phyloP scores from a whole-genome alignment of 1,139 yeast genomes.

The Kodamaea suecica region DNA sequence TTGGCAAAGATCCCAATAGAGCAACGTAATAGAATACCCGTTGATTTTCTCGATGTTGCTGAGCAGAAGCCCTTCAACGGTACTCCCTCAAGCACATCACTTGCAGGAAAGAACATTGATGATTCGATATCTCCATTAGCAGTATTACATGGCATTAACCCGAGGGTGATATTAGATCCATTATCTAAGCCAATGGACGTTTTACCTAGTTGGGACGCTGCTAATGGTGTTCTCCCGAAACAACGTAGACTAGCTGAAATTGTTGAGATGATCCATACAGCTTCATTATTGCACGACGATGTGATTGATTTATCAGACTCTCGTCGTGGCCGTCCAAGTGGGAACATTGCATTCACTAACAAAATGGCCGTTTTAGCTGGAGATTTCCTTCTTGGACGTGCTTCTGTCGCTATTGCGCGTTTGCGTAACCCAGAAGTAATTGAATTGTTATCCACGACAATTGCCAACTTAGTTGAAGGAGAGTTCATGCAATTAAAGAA shows the following conservation, averaged over 20 bases:
- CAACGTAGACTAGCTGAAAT: conserved; percentile 95
- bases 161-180: conserved; percentile 75
- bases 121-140: conserved; percentile 75
- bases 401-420: conserved; percentile 92
- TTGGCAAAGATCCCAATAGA: conserved; percentile 71
- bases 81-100: conserved; percentile 43
- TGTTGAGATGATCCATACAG: conserved; percentile 98
- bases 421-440: conserved; percentile 95
- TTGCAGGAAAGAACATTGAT: conserved; percentile 55
- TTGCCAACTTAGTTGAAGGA: conserved; percentile 96
- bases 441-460: conserved; percentile 89
- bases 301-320: conserved; percentile 92
- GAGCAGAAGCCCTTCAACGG: conserved; percentile 60
- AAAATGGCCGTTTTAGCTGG: conserved; percentile 98
- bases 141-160: conserved; percentile 85
- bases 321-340: conserved; percentile 86
- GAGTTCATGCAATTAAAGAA: conserved; percentile 98
- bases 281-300: conserved; percentile 94
- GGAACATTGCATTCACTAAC: conserved; percentile 90
- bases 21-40: conserved; percentile 59
- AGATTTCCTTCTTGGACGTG: conserved; percentile 90
- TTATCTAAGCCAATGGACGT: conserved; percentile 76
- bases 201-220: conserved; percentile 58
- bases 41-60: conserved; percentile 62
- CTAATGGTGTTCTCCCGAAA: conserved; percentile 80